Base-by-base conservation (phyloP, 1,284 basidiomycete species). In the Xerocomus amazonicus region DNA sequence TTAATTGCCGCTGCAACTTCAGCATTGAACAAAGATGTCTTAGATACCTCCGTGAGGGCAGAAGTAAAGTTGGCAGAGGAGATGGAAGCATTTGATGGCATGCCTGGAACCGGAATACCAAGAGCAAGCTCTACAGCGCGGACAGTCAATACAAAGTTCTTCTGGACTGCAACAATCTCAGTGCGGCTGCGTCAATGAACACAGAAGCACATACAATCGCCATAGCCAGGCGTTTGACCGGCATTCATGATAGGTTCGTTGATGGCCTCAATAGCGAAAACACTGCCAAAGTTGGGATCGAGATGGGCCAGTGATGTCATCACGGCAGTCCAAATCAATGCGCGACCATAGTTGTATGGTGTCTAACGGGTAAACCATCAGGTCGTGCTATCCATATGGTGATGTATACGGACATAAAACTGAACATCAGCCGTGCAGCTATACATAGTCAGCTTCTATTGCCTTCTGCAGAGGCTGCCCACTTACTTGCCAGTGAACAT, bases 221-320 rank as follows among this genome's bases (percentile, higher is more conserved):
- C 87, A 45, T 84, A 83, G 16, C 74, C 78, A 0, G 87, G 87
- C 0, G 87, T 89, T 53, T 73, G 63, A 9, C 53, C 63, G 2
- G 84, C 81, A 59, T 89, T 68, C 82, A 80, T 83, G 55, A 85
- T 79, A 0, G 85, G 85, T 53, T 90, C 88, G 56, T 90, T 90
- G 37, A 87, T 73, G 1, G 87, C 87, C 58, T 90, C 76, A 31
- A 90, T 85, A 0, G 82, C 71, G 45, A 83, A 83, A n/a, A 86
- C 86, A 28, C 71, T 79, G 19, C 60, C 68, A 58, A 90, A 90
- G 34, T 72, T 70, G 6, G 85, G 74, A 60, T 90, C 83, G 16
- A 86, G 66, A 58, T 90, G 87, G 2, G 81, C 70, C 14, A 90
- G 69, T 6, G 77, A 66, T 0, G 88, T 84, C 83, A 90, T 88